Conservation (phyloP, 805 yeast genomes). For the Scheffersomyces spartinae region DNA sequence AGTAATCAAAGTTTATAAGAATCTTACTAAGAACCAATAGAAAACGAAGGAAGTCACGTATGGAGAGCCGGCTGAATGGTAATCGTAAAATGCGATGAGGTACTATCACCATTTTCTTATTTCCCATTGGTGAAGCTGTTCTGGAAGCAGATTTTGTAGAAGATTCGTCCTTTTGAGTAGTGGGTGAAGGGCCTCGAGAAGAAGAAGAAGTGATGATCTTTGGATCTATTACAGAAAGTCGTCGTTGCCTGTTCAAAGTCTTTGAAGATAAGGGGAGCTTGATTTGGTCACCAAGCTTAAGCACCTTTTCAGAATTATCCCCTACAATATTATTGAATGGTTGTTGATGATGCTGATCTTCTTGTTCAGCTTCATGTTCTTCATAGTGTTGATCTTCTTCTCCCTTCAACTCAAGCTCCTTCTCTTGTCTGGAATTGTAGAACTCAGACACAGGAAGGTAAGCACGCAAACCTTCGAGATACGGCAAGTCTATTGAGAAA, state of each 20-base stretch:
- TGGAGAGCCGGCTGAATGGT: slow-evolving; percentile 1
- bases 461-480: slow-evolving; percentile 10
- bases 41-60: neutral
- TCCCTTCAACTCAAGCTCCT: slow-evolving; percentile 10
- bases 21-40: too few species aligned
- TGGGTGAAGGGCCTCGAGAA: slow-evolving; percentile 1
- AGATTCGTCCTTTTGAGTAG: too few species aligned
- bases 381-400: slow-evolving; percentile 4
- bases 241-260: slow-evolving; percentile 14
- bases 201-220: slow-evolving; percentile 4
- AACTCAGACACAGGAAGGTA: slow-evolving; percentile 15
- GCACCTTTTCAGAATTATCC: slow-evolving; percentile 14
- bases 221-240: slow-evolving; percentile 1
- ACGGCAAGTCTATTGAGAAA: slow-evolving; percentile 13
- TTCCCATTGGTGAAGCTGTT: slow-evolving; percentile 1
- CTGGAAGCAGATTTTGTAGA: too few species aligned
- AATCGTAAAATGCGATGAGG: slow-evolving; percentile 1
- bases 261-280: slow-evolving; percentile 18
- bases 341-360: neutral
- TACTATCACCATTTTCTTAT: slow-evolving; percentile 1
- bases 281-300: slow-evolving; percentile 19
- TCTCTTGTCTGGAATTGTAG: slow-evolving; percentile 18
- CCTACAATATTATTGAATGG: slow-evolving; percentile 3
- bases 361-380: neutral
- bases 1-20: too few species aligned